phyloP scores from a whole-genome alignment of 805 yeast species.

The Phaffomyces antillensis region DNA sequence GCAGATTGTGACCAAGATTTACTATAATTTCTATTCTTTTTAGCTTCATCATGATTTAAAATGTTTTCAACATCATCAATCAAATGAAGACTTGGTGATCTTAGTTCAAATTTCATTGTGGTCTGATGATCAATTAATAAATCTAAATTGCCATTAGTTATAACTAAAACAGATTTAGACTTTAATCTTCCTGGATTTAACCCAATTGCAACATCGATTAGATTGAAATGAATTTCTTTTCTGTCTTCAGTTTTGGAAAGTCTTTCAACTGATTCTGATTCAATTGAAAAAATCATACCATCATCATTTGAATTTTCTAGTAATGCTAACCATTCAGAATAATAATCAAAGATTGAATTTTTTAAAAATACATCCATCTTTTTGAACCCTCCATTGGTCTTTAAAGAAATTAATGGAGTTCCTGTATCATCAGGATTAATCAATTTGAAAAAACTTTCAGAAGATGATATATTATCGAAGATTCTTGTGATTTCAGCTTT shows the following conservation, averaged over 20 bases:
- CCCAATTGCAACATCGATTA: slow-evolving; percentile 51
- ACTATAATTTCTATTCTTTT: slow-evolving; percentile 16
- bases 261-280: slow-evolving; percentile 6
- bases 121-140: slow-evolving; percentile 29
- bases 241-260: slow-evolving; percentile 4
- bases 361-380: slow-evolving; percentile 37
- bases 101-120: slow-evolving; percentile 36
- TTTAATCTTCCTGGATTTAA: slow-evolving; percentile 54
- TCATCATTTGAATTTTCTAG: slow-evolving; percentile 25
- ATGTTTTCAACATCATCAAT: slow-evolving; percentile 53
- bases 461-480: neutral
- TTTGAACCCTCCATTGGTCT: slow-evolving; percentile 26
- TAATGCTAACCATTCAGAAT: slow-evolving; percentile 49
- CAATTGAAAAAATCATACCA: neutral
- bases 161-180: slow-evolving; percentile 44
- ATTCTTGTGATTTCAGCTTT: slow-evolving; percentile 10
- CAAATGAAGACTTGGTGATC: slow-evolving; percentile 23
- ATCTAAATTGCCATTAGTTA: slow-evolving; percentile 50
- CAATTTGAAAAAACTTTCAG: slow-evolving; percentile 27
- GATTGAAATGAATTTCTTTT: slow-evolving; percentile 17
- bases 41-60: slow-evolving; percentile 23
- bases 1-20: slow-evolving; percentile 35
- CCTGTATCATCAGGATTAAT: slow-evolving; percentile 29
- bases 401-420: slow-evolving; percentile 35
- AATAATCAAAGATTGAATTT: slow-evolving; percentile 46